Base-by-base conservation (phyloP, 2,329 filamentous ascomycete species). In the Colletotrichum higginsianum region DNA sequence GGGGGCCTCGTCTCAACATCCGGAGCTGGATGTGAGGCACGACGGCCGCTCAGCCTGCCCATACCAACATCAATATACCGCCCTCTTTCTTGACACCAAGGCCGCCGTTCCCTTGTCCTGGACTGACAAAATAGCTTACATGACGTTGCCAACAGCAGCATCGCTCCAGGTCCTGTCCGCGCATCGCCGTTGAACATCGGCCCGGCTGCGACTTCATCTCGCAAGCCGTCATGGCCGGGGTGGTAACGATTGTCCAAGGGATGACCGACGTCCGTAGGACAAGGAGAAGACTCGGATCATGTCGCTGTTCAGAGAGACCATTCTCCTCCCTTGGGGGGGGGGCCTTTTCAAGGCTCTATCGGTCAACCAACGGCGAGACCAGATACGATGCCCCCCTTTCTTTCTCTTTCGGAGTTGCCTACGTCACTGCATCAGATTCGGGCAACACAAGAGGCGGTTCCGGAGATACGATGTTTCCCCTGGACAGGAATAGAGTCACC, bases 191-290 rank as follows among this genome's bases (percentile, higher is more conserved):
- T 21, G 42, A 42, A 50, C 46, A 30, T 42, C 63, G 53, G 46
- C 53, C 58, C 42, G 52, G 35, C 52, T 69, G 61, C 61, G 21
- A 66, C 62, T 44, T 44, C 61, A 58, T 69, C 52, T 40, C 66
- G 30, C 12, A 38, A 55, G 18, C 42, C 40, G 23, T 49, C 50
- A n/a, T 44, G 30, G 18, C 50, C 57, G 52, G 60, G 60, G 23
- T 64, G 21, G 12, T 18, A 23, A 56, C 18, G 53, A 18, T 13
- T 18, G 12, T 7, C 30, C 30, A 35, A 26, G 23, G 2, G 8
- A 44, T 23, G 61, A 56, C 47, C 53, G n/a, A 40, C 55, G 38
- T 66, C 53, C 55, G 44, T 53, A 53, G 8, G 35, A 13, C 4
- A 13, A 9, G 47, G n/a, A 47, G 26, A 50, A 42, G 30, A 38